phyloP scores from a whole-genome alignment of 192 early-diverging fungal species.

The Coemansia sp. region DNA sequence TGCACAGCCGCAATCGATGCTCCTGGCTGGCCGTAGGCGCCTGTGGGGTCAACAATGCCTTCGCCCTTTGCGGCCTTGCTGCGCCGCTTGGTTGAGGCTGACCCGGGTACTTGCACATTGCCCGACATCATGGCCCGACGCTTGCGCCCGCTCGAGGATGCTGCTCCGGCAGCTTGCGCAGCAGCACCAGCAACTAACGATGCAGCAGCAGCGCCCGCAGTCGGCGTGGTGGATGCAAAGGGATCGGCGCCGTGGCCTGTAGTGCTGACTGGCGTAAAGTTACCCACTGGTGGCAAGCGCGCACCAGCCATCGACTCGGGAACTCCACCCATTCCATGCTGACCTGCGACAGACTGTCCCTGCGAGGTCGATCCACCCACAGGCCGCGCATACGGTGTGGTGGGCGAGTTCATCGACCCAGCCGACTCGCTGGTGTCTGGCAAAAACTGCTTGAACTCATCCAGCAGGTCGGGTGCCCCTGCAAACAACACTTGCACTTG shows the following conservation, averaged over 20 bases:
- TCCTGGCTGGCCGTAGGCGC: slow-evolving; percentile 22
- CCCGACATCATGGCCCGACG: slow-evolving; percentile 37
- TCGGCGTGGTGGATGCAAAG: slow-evolving; percentile 18
- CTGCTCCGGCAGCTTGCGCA: slow-evolving; percentile 18
- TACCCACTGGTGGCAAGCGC: slow-evolving; percentile 61
- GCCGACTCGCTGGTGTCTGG: slow-evolving; percentile 79
- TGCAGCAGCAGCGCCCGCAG: not conserved
- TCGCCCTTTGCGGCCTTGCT: slow-evolving; percentile 35
- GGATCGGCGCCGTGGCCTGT: slow-evolving; percentile 21
- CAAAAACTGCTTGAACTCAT: slow-evolving; percentile 98
- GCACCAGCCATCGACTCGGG: slow-evolving; percentile 28
- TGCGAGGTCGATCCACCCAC: slow-evolving; percentile 13
- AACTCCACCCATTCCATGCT: slow-evolving; percentile 18
- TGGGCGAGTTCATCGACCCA: slow-evolving; percentile 21
- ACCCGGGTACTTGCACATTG: slow-evolving; percentile 25
- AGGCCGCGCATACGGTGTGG: slow-evolving; percentile 29
- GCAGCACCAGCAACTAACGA: slow-evolving; percentile 5
- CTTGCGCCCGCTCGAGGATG: slow-evolving; percentile 40
- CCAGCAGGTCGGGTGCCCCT: slow-evolving; percentile 83
- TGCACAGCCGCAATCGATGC: slow-evolving; percentile 1
- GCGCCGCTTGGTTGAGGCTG: slow-evolving; percentile 43
- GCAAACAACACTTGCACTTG: slow-evolving; percentile 92
- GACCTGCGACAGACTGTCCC: slow-evolving; percentile 5
- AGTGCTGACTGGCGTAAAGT: slow-evolving; percentile 53
- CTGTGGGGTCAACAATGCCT: slow-evolving; percentile 10